Conservation (phyloP, 2,329 filamentous ascomycete species). For the Torrubiella hemipterigena region DNA sequence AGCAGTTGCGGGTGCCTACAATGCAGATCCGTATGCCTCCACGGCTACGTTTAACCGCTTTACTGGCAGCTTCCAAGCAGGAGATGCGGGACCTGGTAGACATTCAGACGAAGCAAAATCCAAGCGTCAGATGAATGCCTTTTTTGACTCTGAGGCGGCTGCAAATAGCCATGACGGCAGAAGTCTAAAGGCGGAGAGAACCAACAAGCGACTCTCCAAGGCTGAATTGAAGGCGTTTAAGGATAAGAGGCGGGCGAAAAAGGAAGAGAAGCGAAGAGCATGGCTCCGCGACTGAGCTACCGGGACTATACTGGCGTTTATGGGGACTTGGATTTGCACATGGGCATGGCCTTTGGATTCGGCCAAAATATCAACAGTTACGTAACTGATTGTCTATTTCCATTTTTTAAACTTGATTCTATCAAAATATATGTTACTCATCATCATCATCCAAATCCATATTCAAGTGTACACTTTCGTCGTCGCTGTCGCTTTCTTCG, state of each 20-base stretch:
- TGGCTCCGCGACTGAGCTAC: constrained; percentile 69
- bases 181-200: constrained; percentile 83
- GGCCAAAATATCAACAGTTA: not conserved
- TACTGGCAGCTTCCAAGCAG: constrained; percentile 70
- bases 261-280: constrained; percentile 86
- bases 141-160: constrained; percentile 90
- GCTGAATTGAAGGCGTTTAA: constrained; percentile 84
- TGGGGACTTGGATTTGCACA: not conserved
- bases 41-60: constrained; percentile 82
- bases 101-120: constrained; percentile 84
- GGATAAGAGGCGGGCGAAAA: constrained; percentile 76
- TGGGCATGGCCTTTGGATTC: not conserved
- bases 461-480: constrained; percentile 41
- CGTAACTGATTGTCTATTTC: not conserved
- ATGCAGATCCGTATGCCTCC: constrained; percentile 46
- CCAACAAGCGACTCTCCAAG: constrained; percentile 73
- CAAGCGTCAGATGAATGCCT: constrained; percentile 79
- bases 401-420: constrained; percentile 4
- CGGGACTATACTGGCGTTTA: not conserved
- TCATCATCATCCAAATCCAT: constrained; percentile 45
- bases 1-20: constrained; percentile 19
- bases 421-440: constrained; percentile 9
- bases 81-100: constrained; percentile 55
- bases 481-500: constrained; percentile 25
- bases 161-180: constrained; percentile 83